Evolutionary conservation across 345 rosid genomes (phyloP).

Genomic region (Boechera stricta): DNA sequence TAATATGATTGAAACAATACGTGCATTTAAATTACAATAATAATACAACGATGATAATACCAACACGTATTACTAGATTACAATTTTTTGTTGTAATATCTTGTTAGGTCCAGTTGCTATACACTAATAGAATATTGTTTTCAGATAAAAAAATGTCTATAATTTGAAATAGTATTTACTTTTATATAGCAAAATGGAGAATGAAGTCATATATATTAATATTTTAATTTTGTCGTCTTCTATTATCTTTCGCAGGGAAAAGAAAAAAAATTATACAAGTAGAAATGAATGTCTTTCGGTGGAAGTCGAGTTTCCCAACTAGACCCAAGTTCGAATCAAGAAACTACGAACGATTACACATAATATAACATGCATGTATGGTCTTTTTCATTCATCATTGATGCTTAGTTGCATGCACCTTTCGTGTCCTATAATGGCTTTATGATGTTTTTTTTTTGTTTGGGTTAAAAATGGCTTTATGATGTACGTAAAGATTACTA

Average conservation of each 20-base stretch:
- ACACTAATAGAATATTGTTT: neutral
- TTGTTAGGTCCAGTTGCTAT: neutral
- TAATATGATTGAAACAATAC: neutral
- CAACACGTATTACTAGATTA: neutral
- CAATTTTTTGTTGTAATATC: neutral
- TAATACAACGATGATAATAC: too few species aligned
- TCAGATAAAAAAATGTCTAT: neutral
- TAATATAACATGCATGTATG: neutral
- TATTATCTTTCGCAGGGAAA: neutral
- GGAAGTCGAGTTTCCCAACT: conserved; percentile 29
- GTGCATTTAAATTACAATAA: neutral
- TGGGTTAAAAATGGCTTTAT: neutral
- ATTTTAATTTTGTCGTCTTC: neutral
- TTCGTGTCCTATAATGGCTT: neutral
- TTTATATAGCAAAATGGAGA: neutral
- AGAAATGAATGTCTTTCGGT: conserved; percentile 24
- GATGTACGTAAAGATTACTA: neutral
- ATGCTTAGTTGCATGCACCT: conserved; percentile 18
- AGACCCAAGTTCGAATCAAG: neutral
- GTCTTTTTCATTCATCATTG: neutral
- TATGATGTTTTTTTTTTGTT: too few species aligned
- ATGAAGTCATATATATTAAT: neutral
- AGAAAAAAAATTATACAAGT: neutral
- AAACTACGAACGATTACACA: neutral
- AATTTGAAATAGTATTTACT: neutral